Evolutionary conservation across 192 early-diverging fungal genomes (phyloP).

Genomic region (Helicostylum pulchrum): DNA sequence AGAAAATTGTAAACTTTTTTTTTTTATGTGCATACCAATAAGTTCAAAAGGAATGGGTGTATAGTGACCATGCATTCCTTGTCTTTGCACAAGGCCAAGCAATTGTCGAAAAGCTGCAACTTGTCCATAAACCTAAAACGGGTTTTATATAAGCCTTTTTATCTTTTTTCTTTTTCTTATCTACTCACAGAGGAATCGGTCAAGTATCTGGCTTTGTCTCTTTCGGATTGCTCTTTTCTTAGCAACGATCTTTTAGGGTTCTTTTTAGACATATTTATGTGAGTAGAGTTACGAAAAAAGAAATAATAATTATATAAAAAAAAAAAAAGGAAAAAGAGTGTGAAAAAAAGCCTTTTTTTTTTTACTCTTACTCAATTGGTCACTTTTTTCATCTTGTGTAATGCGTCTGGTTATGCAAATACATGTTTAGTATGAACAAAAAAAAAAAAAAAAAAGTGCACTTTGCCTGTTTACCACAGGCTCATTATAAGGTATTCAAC

Average conservation of each 20-base stretch:
- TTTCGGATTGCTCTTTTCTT: slow-evolving; percentile 33
- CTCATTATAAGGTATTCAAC: no score
- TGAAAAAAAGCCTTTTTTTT: no score
- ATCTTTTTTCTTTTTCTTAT: not conserved
- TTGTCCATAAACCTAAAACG: slow-evolving; percentile 33
- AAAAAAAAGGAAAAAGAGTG: no score
- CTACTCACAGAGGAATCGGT: slow-evolving; percentile 31
- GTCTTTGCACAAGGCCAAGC: slow-evolving; percentile 32
- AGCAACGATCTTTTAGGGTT: slow-evolving; percentile 18
- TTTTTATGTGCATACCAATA: slow-evolving; percentile 35
- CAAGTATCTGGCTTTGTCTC: slow-evolving; percentile 32
- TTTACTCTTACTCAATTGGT: no score
- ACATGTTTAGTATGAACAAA: no score
- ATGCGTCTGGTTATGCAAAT: no score
- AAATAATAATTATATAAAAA: not conserved
- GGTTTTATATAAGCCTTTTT: not conserved
- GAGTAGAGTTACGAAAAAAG: not conserved
- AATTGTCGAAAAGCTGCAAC: slow-evolving; percentile 36
- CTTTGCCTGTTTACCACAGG: no score
- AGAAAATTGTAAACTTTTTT: no score
- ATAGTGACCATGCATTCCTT: slow-evolving; percentile 19
- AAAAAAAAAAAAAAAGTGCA: no score
- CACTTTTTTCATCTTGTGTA: no score
- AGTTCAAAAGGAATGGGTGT: slow-evolving; percentile 42
- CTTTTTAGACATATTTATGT: slow-evolving; percentile 19